Evolutionary conservation across 2,329 filamentous ascomycete species (phyloP).

Genomic region (Epichloe festucae): DNA sequence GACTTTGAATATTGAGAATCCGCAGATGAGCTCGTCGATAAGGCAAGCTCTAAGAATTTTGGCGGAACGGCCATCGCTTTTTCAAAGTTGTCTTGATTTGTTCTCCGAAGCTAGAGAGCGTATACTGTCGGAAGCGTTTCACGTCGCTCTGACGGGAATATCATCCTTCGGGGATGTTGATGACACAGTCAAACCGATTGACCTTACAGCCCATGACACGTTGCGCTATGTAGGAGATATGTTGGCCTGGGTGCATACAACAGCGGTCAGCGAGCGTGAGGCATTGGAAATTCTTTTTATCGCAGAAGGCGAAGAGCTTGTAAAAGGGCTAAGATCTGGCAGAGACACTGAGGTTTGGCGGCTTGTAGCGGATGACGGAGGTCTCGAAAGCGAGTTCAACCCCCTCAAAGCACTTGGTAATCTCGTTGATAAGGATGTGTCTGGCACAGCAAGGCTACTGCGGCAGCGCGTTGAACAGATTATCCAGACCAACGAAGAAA

Average conservation of each 20-base stretch:
- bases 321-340: constrained; percentile 67
- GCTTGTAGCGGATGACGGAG: constrained; percentile 44
- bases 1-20: constrained; percentile 82
- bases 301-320: constrained; percentile 78
- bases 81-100: constrained; percentile 85
- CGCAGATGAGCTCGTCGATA: constrained; percentile 78
- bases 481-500: constrained; percentile 83
- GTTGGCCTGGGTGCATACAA: constrained; percentile 93
- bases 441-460: constrained; percentile 70
- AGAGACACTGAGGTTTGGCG: constrained; percentile 78
- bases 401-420: constrained; percentile 70
- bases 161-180: constrained; percentile 45
- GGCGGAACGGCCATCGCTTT: constrained; percentile 77
- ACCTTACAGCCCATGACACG: constrained; percentile 83
- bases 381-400: constrained; percentile 53
- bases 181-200: constrained; percentile 69
- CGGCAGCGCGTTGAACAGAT: constrained; percentile 83
- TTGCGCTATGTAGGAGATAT: constrained; percentile 91
- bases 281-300: constrained; percentile 86
- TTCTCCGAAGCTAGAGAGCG: constrained; percentile 85
- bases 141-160: constrained; percentile 69
- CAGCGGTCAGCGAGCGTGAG: constrained; percentile 85
- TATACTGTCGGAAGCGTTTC: constrained; percentile 79
- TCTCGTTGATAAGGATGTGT: constrained; percentile 74
- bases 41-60: constrained; percentile 73